A percentile compares a stretch with the other conserved stretches of the same genome.
phyloP scores from a whole-genome alignment of 257 asterid genomes.

The Voacanga thouarsii region DNA sequence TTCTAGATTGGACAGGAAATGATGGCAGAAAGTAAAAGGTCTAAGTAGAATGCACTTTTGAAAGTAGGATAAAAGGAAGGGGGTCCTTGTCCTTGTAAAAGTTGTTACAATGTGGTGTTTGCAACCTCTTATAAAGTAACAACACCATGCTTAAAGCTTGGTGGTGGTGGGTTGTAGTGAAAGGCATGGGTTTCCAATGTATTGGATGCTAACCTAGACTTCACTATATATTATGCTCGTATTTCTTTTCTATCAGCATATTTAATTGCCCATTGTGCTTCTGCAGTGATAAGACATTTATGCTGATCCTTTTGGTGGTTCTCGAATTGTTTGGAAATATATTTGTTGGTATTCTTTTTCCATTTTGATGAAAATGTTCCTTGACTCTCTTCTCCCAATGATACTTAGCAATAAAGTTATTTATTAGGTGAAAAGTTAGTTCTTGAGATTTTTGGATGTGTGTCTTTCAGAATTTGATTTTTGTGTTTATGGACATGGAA shows the following conservation, averaged over 20 bases:
- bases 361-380: neutral
- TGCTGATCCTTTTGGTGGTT: neutral
- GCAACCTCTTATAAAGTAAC: neutral
- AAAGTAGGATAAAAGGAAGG: neutral
- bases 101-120: neutral
- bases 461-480: neutral
- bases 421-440: neutral
- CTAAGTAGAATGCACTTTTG: neutral
- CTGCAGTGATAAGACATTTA: neutral
- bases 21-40: neutral
- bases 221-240: neutral
- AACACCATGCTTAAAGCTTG: neutral
- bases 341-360: neutral
- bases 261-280: neutral
- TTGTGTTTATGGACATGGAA: neutral
- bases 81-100: neutral
- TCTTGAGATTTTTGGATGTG: neutral
- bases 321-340: neutral
- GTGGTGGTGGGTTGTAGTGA: neutral
- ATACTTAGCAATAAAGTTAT: neutral
- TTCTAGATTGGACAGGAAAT: neutral
- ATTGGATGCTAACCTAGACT: neutral
- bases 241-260: neutral
- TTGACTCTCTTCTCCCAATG: neutral
- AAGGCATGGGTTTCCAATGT: neutral